A percentile compares a stretch with the other conserved stretches of the same genome.
Evolutionary conservation across 2,329 filamentous ascomycete genomes (phyloP).

Genomic region (Lachnellula suecica): DNA sequence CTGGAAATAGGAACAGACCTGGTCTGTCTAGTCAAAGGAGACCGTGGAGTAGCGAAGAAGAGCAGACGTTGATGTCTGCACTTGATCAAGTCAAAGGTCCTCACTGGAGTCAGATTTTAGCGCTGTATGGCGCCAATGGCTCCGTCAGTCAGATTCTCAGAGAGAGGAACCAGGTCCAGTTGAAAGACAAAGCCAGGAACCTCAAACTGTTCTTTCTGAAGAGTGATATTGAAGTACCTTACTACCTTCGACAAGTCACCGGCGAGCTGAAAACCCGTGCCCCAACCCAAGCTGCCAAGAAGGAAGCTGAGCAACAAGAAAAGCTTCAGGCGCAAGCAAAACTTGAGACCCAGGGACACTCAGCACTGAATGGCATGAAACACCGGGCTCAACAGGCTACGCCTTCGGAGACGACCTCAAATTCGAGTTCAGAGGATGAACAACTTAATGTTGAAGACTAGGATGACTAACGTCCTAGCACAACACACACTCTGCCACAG

Average conservation of each 20-base stretch:
- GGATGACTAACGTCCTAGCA: too few species aligned
- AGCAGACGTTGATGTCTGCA: slow-evolving; percentile 85
- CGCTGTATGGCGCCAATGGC: slow-evolving; percentile 77
- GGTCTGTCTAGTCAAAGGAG: slow-evolving; percentile 59
- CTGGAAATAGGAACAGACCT: slow-evolving; percentile 46
- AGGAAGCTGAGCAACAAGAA: slow-evolving; percentile 65
- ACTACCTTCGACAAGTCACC: slow-evolving; percentile 83
- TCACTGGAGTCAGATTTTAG: slow-evolving; percentile 90
- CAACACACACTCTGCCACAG: too few species aligned
- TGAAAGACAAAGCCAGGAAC: slow-evolving; percentile 91
- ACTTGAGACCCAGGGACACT: slow-evolving; percentile 61
- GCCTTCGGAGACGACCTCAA: too few species aligned
- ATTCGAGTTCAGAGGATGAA: too few species aligned
- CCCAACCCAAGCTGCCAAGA: slow-evolving; percentile 69
- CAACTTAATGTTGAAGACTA: too few species aligned
- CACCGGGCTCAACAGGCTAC: not conserved
- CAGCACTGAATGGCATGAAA: slow-evolving; percentile 50
- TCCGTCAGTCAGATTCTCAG: slow-evolving; percentile 81
- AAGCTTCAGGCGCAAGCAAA: slow-evolving; percentile 56
- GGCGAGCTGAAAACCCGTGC: slow-evolving; percentile 86
- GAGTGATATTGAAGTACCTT: slow-evolving; percentile 86
- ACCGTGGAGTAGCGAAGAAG: slow-evolving; percentile 86
- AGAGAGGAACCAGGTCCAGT: slow-evolving; percentile 85
- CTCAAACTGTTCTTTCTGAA: slow-evolving; percentile 90
- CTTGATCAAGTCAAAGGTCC: slow-evolving; percentile 87